Evolutionary conservation across 371 early-diverging fungal genomes (phyloP), one percentile per base, ranked within the genome.

Genomic region (Phascolomyces articulosus): DNA sequence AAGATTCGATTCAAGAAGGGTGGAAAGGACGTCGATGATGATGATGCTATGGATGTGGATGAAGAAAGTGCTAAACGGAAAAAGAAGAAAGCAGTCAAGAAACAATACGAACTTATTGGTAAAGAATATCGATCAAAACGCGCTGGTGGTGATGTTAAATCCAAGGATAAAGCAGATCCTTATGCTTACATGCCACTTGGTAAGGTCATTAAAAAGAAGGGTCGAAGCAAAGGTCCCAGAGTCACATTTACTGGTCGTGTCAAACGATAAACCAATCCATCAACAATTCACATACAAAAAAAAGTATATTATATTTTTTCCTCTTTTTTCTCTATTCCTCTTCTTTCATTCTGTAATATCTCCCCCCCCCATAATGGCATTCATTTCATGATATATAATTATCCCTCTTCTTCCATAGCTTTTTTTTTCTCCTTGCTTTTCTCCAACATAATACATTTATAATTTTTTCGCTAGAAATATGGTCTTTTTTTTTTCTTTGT

Each of bases 121-220:
- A 79, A 83, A 64, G 86, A 91, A 47, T 90, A 80, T 72, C 75
- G 83, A 60, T 80, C 90, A 59, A 90, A 88, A 84, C 86, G 88
- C 74, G 98, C 97, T n/a, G 79, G 86, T 34, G 98, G 98, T 68
- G 98, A 98, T 86, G 89, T 96, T 64, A 96, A 96, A 83, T 86
- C 85, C 65, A 85, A 87, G 68, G 93, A 92, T 38, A 88, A 88
- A 69, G 84, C 93, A 8, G 97, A 98, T 78, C 98, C 98, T 41
- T 96, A 87, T 72, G 95, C 96, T n/a, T 98, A 97, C 77, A 87
- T 98, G 51, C 97, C 98, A 55, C 84, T 98, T 66, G 83, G 76
- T 53, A 83, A 83, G 71, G 77, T 79, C 24, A 78, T 73, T 60
- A 85, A 80, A 70, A 78, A 78, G 69, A 84, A 81, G 72, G 77